Evolutionary conservation across 371 early-diverging fungal genomes (phyloP).

Genomic region (Mortierella sp.): DNA sequence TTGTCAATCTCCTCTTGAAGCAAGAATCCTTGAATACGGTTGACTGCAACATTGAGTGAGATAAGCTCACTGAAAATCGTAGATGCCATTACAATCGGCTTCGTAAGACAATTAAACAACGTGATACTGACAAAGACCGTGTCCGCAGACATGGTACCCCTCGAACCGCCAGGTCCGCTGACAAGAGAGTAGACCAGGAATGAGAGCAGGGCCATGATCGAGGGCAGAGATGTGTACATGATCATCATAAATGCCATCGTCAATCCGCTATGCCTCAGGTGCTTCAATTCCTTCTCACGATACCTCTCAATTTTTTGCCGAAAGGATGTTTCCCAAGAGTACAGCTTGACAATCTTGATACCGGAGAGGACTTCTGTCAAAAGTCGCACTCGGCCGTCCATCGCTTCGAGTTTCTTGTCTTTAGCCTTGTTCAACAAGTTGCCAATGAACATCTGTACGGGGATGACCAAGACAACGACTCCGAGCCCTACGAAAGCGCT

Average conservation of each 20-base stretch:
- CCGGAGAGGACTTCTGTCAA: slow-evolving; percentile 88
- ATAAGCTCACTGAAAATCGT: slow-evolving; percentile 28
- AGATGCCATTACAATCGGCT: slow-evolving; percentile 21
- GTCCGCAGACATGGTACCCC: slow-evolving; percentile 34
- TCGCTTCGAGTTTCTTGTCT: slow-evolving; percentile 38
- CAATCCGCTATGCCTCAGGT: too few relatives aligned
- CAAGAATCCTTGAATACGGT: slow-evolving; percentile 37
- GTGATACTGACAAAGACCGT: slow-evolving; percentile 44
- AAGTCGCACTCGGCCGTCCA: slow-evolving; percentile 45
- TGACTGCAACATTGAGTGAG: slow-evolving; percentile 25
- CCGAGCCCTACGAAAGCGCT: slow-evolving; percentile 60
- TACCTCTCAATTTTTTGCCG: too few relatives aligned
- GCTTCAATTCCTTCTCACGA: too few relatives aligned
- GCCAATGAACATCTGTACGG: slow-evolving; percentile 30
- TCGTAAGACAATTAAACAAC: slow-evolving; percentile 30
- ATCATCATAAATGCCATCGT: slow-evolving; percentile 44
- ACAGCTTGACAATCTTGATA: slow-evolving; percentile 92
- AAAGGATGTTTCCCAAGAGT: slow-evolving; percentile 75
- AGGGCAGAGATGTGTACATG: slow-evolving; percentile 32
- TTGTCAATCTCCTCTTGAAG: slow-evolving; percentile 54
- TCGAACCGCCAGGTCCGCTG: slow-evolving; percentile 45
- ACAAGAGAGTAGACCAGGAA: slow-evolving; percentile 24
- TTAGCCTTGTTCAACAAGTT: slow-evolving; percentile 21
- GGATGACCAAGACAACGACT: slow-evolving; percentile 24
- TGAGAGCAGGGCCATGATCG: slow-evolving; percentile 44